Evolutionary conservation across 2,329 filamentous ascomycete species (phyloP).

Genomic region (Penicillium sp.): DNA sequence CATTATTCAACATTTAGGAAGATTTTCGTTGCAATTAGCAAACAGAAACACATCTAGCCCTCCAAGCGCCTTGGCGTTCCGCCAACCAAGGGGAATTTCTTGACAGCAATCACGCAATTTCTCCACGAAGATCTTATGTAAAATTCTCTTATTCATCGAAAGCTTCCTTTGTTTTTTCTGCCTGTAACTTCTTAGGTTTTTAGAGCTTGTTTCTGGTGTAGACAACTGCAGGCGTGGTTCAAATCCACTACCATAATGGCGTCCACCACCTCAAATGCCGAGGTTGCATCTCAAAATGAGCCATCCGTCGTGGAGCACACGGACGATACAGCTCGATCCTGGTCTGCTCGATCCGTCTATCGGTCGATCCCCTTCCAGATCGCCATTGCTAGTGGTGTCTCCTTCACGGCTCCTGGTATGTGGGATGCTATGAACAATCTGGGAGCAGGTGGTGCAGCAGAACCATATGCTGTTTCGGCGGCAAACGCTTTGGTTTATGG

Average conservation of each 20-base stretch:
- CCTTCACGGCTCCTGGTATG: constrained; percentile 34
- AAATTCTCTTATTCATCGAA: neutral
- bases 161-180: neutral
- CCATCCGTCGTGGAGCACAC: neutral
- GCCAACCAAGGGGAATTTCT: neutral
- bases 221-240: neutral
- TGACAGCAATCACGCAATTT: constrained; percentile 2
- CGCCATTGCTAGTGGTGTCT: constrained; percentile 23
- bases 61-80: constrained; percentile 1
- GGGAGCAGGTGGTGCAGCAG: constrained; percentile 53
- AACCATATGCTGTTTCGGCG: constrained; percentile 53
- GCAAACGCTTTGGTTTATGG: constrained; percentile 52
- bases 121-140: neutral
- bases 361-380: constrained; percentile 28
- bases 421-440: constrained; percentile 58
- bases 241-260: constrained; percentile 2
- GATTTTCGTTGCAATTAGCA: neutral
- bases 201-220: neutral
- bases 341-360: constrained; percentile 13
- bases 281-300: neutral
- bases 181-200: neutral
- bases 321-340: neutral
- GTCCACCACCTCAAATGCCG: neutral
- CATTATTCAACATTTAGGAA: neutral
- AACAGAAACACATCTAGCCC: constrained; percentile 1